These are phyloP conservation scores for Penicillium steckii DNA, from an alignment of 495 filamentous ascomycete species.

Conservation along the genomic window DNA sequence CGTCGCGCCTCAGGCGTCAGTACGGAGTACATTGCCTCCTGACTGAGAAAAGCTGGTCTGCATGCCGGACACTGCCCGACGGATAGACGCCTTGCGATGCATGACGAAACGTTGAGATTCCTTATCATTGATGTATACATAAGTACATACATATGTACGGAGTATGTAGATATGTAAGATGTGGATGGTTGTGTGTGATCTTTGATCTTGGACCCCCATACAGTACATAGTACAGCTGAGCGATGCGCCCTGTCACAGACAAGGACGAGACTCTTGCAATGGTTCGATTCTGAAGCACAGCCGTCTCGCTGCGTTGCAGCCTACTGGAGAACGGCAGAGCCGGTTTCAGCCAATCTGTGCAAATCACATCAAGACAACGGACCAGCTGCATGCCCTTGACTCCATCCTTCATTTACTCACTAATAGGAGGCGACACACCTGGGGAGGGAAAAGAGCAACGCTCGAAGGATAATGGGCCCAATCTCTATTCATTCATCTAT, in stretches of 20 bases:
- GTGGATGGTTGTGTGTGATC: conserved; percentile 4
- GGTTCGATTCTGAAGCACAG: conserved; percentile 14
- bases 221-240: not conserved
- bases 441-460: not conserved
- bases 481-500: not conserved
- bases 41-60: not conserved
- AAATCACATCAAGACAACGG: conserved; percentile 1
- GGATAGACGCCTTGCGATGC: not conserved
- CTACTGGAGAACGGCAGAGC: conserved; percentile 20
- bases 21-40: no score
- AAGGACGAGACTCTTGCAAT: not conserved
- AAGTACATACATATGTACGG: not conserved
- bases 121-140: no score
- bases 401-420: not conserved
- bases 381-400: not conserved
- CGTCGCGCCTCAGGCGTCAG: conserved; percentile 23
- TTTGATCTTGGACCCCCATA: not conserved
- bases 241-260: conserved; percentile 16
- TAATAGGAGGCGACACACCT: not conserved
- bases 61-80: not conserved
- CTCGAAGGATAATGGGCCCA: conserved; percentile 1
- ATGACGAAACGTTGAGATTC: conserved; percentile 6
- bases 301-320: conserved; percentile 14
- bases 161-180: not conserved
- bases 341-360: conserved; percentile 15